Base-by-base conservation (phyloP, 768 basidiomycete species). In the Russula sp. region DNA sequence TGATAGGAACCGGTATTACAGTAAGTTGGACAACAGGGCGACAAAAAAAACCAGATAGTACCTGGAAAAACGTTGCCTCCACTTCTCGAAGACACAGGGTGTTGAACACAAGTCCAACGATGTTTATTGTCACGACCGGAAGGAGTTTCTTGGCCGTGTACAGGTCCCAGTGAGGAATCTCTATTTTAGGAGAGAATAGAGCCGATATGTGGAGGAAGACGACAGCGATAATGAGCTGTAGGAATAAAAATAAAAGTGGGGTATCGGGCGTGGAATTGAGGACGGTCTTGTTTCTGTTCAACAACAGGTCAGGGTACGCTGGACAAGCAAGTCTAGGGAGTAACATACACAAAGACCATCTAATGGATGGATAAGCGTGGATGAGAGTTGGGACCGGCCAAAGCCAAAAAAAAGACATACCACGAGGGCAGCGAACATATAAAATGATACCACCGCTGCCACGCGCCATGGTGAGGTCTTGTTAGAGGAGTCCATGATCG, bases 61-160 rank as follows among this genome's bases (percentile, higher is more conserved):
- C 88, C 79, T 90, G 89, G 75, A 90, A 92, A 74, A 88, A 92
- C 0, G 86, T 85, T 2, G 90, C 89, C 61, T 92, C 90, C 22
- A 92, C 89, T 59, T 83, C 85, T 30, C 88, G 81, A 59, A 92
- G 77, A 70, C 90, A 92, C 6, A 90, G 80, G 1, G 86, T 90
- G 67, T 91, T 91, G 78, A 91, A 90, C 1, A 89, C 82, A 5
- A 92, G 79, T 1, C 90, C 89, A 8, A 85, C 75, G n/a, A 89
- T 83, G 70, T 89, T 89, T 50, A 89, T 85, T 2, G 81, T 73
- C 0, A 89, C 81, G 10, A 89, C 83, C 3, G 87, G 85, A 2
- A 81, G 67, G 5, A 89, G 79, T 67, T 85, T 86, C 71, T 80
- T 84, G 8, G 81, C 84, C 5, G 78, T 78, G 36, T 76, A 75